Evolutionary conservation across 1,284 basidiomycete species (phyloP).

Genomic region (Pseudozyma tsukubaensis): DNA sequence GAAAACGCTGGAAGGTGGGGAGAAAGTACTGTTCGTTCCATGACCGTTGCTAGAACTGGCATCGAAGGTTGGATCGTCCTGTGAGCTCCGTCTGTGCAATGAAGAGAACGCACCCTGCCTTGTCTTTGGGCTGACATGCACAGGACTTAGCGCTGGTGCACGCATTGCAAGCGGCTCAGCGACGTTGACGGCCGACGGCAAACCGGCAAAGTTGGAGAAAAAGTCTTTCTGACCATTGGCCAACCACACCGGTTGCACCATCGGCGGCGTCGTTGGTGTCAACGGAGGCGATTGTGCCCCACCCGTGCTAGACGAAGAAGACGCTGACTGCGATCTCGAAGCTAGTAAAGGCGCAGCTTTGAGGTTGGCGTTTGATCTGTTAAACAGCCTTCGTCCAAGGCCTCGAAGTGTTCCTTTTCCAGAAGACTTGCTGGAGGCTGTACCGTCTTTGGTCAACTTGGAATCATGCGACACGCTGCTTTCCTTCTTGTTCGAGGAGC

Average conservation of each 20-base stretch:
- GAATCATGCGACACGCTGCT: conserved; percentile 17
- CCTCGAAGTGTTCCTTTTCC: conserved; percentile 27
- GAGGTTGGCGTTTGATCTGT: conserved; percentile 32
- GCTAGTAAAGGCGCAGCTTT: conserved; percentile 18
- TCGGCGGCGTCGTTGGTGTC: conserved; percentile 45
- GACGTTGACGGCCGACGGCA: conserved; percentile 15
- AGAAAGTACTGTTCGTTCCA: conserved; percentile 9
- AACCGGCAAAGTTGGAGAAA: conserved; percentile 26
- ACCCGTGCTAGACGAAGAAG: conserved; percentile 21
- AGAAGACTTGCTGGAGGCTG: conserved; percentile 4
- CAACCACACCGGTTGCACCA: conserved; percentile 34
- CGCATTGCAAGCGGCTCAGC: background rate
- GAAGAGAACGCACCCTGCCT: conserved; percentile 13
- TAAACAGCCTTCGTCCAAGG: conserved; percentile 40
- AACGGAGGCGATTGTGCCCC: conserved; percentile 38
- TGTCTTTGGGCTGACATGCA: conserved; percentile 24
- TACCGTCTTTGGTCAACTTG: conserved; percentile 3
- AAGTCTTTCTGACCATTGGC: conserved; percentile 50
- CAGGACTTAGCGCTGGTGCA: background rate
- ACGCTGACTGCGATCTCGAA: conserved; percentile 45
- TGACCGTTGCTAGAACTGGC: conserved; percentile 8
- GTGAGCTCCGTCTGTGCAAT: background rate
- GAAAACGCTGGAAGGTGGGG: conserved; percentile 2
- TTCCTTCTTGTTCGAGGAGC: conserved; percentile 6
- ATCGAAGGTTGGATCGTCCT: conserved; percentile 2